phyloP scores from a whole-genome alignment of 192 early-diverging fungal species.

The Backusella westeae region DNA sequence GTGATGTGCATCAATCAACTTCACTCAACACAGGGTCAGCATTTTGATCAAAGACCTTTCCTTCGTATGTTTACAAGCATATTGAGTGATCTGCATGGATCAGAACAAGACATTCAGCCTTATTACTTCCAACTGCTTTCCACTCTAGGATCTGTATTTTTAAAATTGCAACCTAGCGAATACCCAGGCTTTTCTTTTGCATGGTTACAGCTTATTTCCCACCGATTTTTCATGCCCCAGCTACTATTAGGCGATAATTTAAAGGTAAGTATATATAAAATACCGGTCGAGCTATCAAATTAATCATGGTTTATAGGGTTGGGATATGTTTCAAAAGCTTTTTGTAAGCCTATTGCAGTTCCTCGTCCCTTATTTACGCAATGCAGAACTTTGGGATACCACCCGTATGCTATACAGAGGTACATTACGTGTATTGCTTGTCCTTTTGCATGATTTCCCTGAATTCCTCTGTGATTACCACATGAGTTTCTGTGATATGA shows the following conservation, averaged over 20 bases:
- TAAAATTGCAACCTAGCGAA: slow-evolving; percentile 61
- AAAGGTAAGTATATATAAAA: slow-evolving; percentile 27
- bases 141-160: slow-evolving; percentile 70
- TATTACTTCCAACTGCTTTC: slow-evolving; percentile 76
- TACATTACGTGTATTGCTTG: slow-evolving; percentile 86
- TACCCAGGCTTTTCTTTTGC: slow-evolving; percentile 93
- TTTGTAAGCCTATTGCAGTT: slow-evolving; percentile 83
- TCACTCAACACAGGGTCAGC: slow-evolving; percentile 70
- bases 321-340: slow-evolving; percentile 83
- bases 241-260: slow-evolving; percentile 72
- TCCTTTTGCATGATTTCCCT: slow-evolving; percentile 95
- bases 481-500: slow-evolving; percentile 87
- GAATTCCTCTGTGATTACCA: slow-evolving; percentile 95
- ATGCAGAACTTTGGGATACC: slow-evolving; percentile 66
- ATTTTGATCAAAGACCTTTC: slow-evolving; percentile 90
- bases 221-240: slow-evolving; percentile 90
- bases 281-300: too few relatives aligned
- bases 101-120: slow-evolving; percentile 62
- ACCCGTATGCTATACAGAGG: slow-evolving; percentile 86
- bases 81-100: slow-evolving; percentile 73
- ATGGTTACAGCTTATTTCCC: slow-evolving; percentile 93
- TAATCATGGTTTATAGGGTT: slow-evolving; percentile 47
- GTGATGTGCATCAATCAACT: slow-evolving; percentile 78
- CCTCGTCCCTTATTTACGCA: slow-evolving; percentile 78
- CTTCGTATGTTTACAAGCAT: slow-evolving; percentile 86